These are phyloP conservation scores for Diaporthe citri DNA, from an alignment of 2,329 filamentous ascomycete genomes.

Conservation along the genomic window DNA sequence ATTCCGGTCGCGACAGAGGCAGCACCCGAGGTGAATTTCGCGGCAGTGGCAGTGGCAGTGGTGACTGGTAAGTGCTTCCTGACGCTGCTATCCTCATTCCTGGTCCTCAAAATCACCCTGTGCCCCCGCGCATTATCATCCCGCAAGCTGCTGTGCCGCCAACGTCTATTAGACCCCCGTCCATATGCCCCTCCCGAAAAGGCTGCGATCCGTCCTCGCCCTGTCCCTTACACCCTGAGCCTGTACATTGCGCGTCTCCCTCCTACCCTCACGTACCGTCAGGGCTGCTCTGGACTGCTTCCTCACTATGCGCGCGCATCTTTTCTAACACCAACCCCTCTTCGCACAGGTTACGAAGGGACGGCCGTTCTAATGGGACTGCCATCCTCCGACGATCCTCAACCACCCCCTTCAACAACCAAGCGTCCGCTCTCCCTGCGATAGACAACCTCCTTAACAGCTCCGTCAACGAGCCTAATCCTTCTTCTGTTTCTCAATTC, in stretches of 20 bases:
- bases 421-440: slow-evolving; percentile 39
- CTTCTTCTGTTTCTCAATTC: slow-evolving; percentile 30
- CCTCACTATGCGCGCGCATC: slow-evolving; percentile 33
- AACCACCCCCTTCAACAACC: slow-evolving; percentile 63
- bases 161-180: background rate
- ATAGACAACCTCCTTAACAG: slow-evolving; percentile 41
- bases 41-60: slow-evolving; percentile 68
- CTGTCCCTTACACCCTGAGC: too few species aligned
- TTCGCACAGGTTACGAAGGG: slow-evolving; percentile 67
- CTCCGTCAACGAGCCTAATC: slow-evolving; percentile 29
- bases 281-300: background rate
- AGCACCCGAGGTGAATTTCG: slow-evolving; percentile 70
- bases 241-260: slow-evolving; percentile 13
- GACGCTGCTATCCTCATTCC: slow-evolving; percentile 32
- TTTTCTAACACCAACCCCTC: slow-evolving; percentile 15
- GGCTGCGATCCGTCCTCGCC: background rate
- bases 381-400: slow-evolving; percentile 75
- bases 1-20: slow-evolving; percentile 70
- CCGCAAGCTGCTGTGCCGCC: background rate
- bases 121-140: background rate
- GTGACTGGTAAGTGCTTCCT: slow-evolving; percentile 76
- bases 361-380: slow-evolving; percentile 72
- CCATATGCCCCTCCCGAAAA: background rate
- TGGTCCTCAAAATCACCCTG: slow-evolving; percentile 6
- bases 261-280: background rate